Evolutionary conservation across 2,329 filamentous ascomycete genomes (phyloP), one percentile per base, ranked within the genome.

Genomic region (Didymella pinodella): DNA sequence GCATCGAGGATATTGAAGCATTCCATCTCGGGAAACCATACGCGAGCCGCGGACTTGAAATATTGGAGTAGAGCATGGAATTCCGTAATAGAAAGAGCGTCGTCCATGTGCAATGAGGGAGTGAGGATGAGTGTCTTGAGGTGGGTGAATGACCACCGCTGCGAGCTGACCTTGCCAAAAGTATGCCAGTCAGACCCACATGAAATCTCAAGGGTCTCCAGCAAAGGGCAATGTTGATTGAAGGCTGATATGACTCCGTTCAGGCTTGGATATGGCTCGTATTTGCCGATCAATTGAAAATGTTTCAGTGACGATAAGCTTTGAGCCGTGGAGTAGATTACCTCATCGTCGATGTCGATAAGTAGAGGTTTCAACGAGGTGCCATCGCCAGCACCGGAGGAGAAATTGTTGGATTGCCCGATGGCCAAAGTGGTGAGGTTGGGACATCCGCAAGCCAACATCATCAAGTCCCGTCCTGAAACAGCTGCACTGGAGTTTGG

Each of bases 1-100:
- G 50, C 50, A 2, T 53, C 50, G 1, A 40, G 34, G 32, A 53
- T 53, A 4, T 43, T 53, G 38, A 54, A 48, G 28, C 34, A 34
- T 11, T 48, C 31, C 2, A 53, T 20, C 28, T 46, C 34, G 2
- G 50, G 50, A 38, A 53, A 40, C 41, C 50, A 53, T 5, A n/a
- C 28, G 3, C 32, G 31, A 11, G 50, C 43, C 3, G 14, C 32
- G 5, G 25, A 22, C 25, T 53, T 32, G 20, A 53, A 53, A 7
- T 32, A 14, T 6, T 22, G 6, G 20, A 46, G 14, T 18, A 53
- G n/a, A 5, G 6, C 7, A 14, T 38, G 25, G 14, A 38, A 46
- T 2, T 20, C 31, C 3, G 18, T 0, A 2, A 29, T n/a, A 0
- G 41, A 29, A 7, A 53, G 12, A 1, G 14, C 7, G 1, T 46